Evolutionary conservation across 495 filamentous ascomycete genomes (phyloP).

Genomic region (Poronia punctata): DNA sequence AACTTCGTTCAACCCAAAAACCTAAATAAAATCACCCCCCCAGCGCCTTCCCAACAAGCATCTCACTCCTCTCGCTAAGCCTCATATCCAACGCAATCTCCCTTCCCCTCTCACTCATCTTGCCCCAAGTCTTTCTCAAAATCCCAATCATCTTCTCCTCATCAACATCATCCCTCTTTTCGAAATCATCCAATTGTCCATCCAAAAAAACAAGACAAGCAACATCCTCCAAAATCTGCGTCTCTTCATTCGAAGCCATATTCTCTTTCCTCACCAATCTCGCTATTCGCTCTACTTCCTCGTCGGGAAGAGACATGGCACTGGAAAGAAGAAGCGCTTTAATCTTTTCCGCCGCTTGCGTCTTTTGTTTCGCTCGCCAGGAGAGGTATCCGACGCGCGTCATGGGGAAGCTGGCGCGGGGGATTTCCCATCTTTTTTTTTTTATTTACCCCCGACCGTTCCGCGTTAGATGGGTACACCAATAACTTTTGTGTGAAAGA

Average conservation of each 20-base stretch:
- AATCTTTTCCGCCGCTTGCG: slow-evolving; percentile 58
- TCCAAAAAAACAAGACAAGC: slow-evolving; percentile 82
- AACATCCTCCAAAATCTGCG: slow-evolving; percentile 72
- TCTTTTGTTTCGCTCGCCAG: slow-evolving; percentile 67
- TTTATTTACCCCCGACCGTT: too few relatives aligned
- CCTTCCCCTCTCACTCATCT: slow-evolving; percentile 64
- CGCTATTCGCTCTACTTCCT: slow-evolving; percentile 45
- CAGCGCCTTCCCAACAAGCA: slow-evolving; percentile 59
- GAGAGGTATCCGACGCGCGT: slow-evolving; percentile 65
- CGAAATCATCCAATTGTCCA: slow-evolving; percentile 74
- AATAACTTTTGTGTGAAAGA: too few relatives aligned
- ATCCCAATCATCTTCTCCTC: slow-evolving; percentile 70
- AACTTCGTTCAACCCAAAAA: background rate
- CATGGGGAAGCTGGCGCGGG: slow-evolving; percentile 59
- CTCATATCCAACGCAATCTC: slow-evolving; percentile 60
- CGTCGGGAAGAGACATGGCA: slow-evolving; percentile 39
- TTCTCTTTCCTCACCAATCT: slow-evolving; percentile 60
- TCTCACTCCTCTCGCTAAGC: slow-evolving; percentile 51
- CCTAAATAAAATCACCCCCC: slow-evolving; percentile 26
- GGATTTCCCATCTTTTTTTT: slow-evolving; percentile 65
- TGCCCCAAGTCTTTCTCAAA: slow-evolving; percentile 74
- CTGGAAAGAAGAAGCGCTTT: slow-evolving; percentile 42
- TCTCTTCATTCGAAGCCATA: slow-evolving; percentile 55
- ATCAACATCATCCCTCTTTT: slow-evolving; percentile 46
- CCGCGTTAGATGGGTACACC: too few relatives aligned